Conservation (phyloP, 2,329 filamentous ascomycete species). For the Claviceps monticola region DNA sequence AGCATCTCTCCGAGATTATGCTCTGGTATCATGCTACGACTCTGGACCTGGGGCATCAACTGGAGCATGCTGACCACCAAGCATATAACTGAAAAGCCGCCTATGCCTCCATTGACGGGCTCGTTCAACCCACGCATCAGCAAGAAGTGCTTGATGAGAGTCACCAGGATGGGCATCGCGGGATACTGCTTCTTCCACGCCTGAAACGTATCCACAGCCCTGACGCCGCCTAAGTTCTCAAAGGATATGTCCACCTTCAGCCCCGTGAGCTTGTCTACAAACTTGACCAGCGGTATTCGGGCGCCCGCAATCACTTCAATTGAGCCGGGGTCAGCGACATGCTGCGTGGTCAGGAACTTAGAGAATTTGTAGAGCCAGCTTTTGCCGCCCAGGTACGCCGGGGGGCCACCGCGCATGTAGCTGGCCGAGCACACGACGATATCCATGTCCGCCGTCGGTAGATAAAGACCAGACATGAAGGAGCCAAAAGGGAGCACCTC, state of each 20-base stretch:
- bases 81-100: slow-evolving; percentile 89
- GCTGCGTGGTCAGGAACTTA: slow-evolving; percentile 39
- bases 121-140: slow-evolving; percentile 85
- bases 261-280: slow-evolving; percentile 61
- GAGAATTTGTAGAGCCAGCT: slow-evolving; percentile 48
- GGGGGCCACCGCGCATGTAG: slow-evolving; percentile 39
- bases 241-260: slow-evolving; percentile 89
- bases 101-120: slow-evolving; percentile 78
- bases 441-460: slow-evolving; percentile 79
- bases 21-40: slow-evolving; percentile 40
- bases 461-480: slow-evolving; percentile 67
- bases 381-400: slow-evolving; percentile 34
- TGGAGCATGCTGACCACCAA: slow-evolving; percentile 82
- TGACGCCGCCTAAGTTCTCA: slow-evolving; percentile 73
- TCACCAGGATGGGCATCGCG: slow-evolving; percentile 73
- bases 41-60: slow-evolving; percentile 58
- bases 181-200: slow-evolving; percentile 70
- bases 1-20: slow-evolving; percentile 68
- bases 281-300: slow-evolving; percentile 87
- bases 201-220: slow-evolving; percentile 67
- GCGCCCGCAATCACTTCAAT: slow-evolving; percentile 60
- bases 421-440: slow-evolving; percentile 58
- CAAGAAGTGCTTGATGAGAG: slow-evolving; percentile 84
- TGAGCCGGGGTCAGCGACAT: slow-evolving; percentile 42
- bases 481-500: slow-evolving; percentile 76